Percentiles rank a stretch among this genome's conserved stretches.
Evolutionary conservation across 2,329 filamentous ascomycete species (phyloP).

Genomic region (Scortechinia acanthostroma): DNA sequence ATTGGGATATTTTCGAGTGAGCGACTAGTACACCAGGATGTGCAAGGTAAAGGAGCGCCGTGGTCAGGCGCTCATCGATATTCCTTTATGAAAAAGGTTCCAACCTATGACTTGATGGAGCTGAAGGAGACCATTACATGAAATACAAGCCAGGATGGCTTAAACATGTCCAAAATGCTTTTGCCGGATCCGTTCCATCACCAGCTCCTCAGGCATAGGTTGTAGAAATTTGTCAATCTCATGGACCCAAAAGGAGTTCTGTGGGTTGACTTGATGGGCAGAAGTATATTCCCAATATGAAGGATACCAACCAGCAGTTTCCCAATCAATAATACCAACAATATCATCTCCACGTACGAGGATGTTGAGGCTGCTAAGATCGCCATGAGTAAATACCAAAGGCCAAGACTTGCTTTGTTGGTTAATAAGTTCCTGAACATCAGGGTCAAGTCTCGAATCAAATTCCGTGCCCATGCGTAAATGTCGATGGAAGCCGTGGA

Average conservation of each 20-base stretch:
- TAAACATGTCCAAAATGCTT: conserved; percentile 15
- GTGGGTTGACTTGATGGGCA: conserved; percentile 3
- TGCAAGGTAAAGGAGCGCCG: no score
- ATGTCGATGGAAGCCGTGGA: conserved; percentile 20
- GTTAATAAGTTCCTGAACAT: conserved; percentile 7
- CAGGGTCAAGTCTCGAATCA: conserved; percentile 2
- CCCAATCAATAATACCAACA: conserved; percentile 5
- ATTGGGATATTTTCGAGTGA: no score
- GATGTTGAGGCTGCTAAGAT: conserved; percentile 3
- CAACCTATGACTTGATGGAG: no score
- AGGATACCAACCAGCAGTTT: conserved; percentile 2
- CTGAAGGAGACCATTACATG: no score
- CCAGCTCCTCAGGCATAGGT: conserved; percentile 7
- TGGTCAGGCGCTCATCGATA: no score
- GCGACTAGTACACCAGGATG: no score
- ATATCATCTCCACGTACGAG: background rate
- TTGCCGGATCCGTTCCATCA: conserved; percentile 10
- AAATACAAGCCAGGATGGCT: no score
- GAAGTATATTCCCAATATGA: conserved; percentile 1
- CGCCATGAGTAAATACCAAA: conserved; percentile 7
- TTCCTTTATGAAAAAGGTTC: no score
- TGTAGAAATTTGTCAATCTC: conserved; percentile 9
- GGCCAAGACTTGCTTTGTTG: conserved; percentile 7
- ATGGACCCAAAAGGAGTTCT: conserved; percentile 9
- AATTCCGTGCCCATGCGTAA: conserved; percentile 11